These are phyloP conservation scores for Phaeosphaeria sp. DNA, from an alignment of 2,329 filamentous ascomycete genomes.

Conservation along the genomic window DNA sequence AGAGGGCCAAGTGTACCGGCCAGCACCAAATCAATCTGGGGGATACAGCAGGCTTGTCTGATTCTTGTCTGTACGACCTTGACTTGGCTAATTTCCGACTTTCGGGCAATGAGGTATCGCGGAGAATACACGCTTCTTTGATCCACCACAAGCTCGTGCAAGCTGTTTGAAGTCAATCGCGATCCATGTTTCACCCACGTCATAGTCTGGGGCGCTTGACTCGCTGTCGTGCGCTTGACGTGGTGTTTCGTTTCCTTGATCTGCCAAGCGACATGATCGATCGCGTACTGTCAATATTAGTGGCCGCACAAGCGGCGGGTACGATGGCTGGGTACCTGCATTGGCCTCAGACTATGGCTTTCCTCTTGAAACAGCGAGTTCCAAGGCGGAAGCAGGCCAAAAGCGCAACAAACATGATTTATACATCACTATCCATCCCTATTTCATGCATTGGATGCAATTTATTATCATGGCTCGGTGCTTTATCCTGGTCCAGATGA, in stretches of 20 bases:
- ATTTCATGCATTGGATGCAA: slow-evolving; percentile 5
- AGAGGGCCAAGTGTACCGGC: slow-evolving; percentile 16
- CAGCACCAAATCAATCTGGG: slow-evolving; percentile 10
- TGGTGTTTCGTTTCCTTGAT: background rate
- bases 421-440: slow-evolving; percentile 3
- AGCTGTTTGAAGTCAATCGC: background rate
- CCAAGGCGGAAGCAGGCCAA: background rate
- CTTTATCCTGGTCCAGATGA: slow-evolving; percentile 9
- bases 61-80: background rate
- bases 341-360: background rate
- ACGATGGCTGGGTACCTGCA: background rate
- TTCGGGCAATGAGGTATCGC: background rate
- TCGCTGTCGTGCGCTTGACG: background rate
- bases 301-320: slow-evolving; percentile 22
- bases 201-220: background rate
- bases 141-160: background rate
- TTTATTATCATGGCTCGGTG: background rate
- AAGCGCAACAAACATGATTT: background rate
- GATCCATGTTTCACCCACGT: background rate
- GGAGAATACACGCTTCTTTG: background rate
- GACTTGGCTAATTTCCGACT: background rate
- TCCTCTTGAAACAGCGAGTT: background rate
- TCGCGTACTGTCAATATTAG: slow-evolving; percentile 5
- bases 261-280: background rate
- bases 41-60: slow-evolving; percentile 18